Base-by-base conservation (phyloP, 148 eudicot genomes). In the Silene latifolia region DNA sequence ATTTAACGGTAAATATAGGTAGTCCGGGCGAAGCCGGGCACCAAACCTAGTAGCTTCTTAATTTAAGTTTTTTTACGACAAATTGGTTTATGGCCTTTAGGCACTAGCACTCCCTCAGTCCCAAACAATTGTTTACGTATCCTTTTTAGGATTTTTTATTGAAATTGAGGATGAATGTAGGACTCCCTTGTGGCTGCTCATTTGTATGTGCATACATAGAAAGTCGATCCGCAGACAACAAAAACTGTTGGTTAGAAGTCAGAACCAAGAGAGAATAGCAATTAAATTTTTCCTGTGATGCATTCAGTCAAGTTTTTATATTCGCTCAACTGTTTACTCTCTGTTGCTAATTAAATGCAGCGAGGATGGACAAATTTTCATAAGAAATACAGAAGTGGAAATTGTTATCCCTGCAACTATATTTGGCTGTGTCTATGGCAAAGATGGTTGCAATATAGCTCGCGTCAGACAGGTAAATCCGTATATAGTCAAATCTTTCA, bases 401-500 rank as follows among this genome's bases (percentile, higher is more conserved):
- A 29, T 74, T 64, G 51, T 67, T 20, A 44, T 76, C 57, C 78
- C 72, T 39, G 78, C 39, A 21, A 68, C 39, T 20, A 39, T 39
- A 20, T 76, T 76, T 57, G 42, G 56, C 46, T 19, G 27, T 54
- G 21, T 76, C 32, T 76, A 67, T 67, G 72, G 78, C 60, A 60
- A 67, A 56, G 72, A 58, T 76, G 72, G 78, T 39, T 69, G 25
- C 24, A 76, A 76, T 76, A 46, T 76, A 54, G 72, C 63, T 67
- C 63, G 29, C 21, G 42, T 76, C 32, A 67, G 66, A 42, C 72
- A 67, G 78, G 78, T 76, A 76, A 25, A 60, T 24, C 13, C 25
- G 8, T 21, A 39, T 39, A 39, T 39, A 39, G 44, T 39, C 44
- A 39, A 7, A 39, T 39, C 9, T 39, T 39, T 39, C 9, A 39